phyloP scores from a whole-genome alignment of 2,329 filamentous ascomycete species.

The Cladosporium austrohemisphaericum region DNA sequence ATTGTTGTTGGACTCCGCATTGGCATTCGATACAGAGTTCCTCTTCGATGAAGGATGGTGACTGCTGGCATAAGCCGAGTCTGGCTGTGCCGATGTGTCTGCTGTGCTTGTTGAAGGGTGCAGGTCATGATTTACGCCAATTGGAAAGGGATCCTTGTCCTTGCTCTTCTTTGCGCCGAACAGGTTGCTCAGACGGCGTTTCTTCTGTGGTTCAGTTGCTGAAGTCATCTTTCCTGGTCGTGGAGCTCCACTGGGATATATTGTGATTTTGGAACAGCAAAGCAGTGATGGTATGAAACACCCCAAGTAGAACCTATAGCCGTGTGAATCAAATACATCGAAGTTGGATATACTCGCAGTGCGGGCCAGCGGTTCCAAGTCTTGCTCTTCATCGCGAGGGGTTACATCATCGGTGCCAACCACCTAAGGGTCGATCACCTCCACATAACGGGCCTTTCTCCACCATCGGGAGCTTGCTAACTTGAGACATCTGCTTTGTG shows the following conservation, averaged over 20 bases:
- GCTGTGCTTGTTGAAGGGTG: conserved; percentile 11
- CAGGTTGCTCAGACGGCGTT: conserved; percentile 19
- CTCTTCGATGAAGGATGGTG: conserved; percentile 16
- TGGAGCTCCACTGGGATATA: not conserved
- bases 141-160: conserved; percentile 1
- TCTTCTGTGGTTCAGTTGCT: conserved; percentile 11
- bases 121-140: not conserved
- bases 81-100: conserved; percentile 3
- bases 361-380: conserved; percentile 8
- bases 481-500: not conserved
- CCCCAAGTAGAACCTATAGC: not conserved
- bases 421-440: not conserved
- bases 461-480: not conserved
- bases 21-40: conserved; percentile 6
- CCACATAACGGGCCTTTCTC: conserved; percentile 2
- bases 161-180: conserved; percentile 24
- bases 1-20: not conserved
- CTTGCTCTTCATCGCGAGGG: not conserved
- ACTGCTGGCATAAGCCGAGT: conserved; percentile 27
- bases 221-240: not conserved
- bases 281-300: not conserved
- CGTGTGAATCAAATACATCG: not conserved
- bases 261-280: not conserved
- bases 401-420: conserved; percentile 10
- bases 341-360: not conserved